These are phyloP conservation scores for Trypanosoma lewisi DNA, from an alignment of 208 protist genomes.

Conservation along the genomic window DNA sequence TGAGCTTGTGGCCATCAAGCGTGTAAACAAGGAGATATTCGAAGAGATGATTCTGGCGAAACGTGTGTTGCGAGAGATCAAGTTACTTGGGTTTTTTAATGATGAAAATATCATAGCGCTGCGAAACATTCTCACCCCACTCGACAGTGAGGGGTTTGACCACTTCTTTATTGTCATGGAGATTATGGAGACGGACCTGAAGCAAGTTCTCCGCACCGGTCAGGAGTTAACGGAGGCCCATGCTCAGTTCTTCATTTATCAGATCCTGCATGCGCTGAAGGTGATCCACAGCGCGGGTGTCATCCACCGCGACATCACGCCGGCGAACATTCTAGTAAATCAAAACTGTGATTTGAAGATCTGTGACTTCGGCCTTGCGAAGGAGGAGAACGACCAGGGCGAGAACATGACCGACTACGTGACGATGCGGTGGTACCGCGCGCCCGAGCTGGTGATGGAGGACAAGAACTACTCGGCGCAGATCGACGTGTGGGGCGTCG, in stretches of 20 bases:
- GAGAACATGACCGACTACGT: conserved; percentile 95
- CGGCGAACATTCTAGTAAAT: conserved; percentile 96
- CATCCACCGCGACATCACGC: conserved; percentile 96
- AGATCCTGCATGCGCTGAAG: conserved; percentile 91
- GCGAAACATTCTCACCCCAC: conserved; percentile 81
- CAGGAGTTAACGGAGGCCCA: conserved; percentile 93
- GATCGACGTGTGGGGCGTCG: conserved; percentile 92
- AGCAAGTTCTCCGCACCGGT: conserved; percentile 90
- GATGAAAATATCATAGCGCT: conserved; percentile 92
- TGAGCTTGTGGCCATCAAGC: conserved; percentile 91
- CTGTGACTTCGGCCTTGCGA: conserved; percentile 93
- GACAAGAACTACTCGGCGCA: conserved; percentile 85
- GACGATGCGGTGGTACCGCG: conserved; percentile 94
- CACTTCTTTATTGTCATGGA: conserved; percentile 95
- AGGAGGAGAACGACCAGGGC: conserved; percentile 83
- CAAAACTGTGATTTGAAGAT: conserved; percentile 97
- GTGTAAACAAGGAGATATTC: conserved; percentile 95
- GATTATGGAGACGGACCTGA: conserved; percentile 96
- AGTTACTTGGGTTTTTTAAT: conserved; percentile 88
- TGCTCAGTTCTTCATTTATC: conserved; percentile 96
- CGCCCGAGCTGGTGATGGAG: conserved; percentile 93
- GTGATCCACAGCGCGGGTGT: conserved; percentile 94
- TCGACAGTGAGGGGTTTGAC: conserved; percentile 68
- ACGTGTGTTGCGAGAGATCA: conserved; percentile 95
- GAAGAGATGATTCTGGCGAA: conserved; percentile 89